Conservation (phyloP, 192 early-diverging fungal species). For the Gaertneriomyces sp. region DNA sequence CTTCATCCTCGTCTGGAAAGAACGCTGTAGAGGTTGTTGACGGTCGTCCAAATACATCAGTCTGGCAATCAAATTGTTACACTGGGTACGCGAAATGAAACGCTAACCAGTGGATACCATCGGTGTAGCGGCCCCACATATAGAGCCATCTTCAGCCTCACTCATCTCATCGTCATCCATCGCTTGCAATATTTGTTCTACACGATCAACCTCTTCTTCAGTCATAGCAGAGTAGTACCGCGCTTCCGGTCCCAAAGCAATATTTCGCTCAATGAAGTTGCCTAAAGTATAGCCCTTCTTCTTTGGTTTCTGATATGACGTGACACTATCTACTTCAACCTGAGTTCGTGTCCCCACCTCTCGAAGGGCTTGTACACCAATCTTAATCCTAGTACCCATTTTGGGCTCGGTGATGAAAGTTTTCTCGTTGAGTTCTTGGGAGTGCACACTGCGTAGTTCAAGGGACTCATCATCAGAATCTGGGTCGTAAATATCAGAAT, state of each 20-base stretch:
- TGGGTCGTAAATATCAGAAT: background rate
- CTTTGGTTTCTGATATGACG: background rate
- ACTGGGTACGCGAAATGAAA: background rate
- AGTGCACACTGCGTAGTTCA: conserved; percentile 44
- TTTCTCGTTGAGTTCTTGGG: conserved; percentile 23
- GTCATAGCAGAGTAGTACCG: conserved; percentile 51
- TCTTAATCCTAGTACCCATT: conserved; percentile 17
- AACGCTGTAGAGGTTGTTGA: conserved; percentile 18
- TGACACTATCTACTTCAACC: background rate
- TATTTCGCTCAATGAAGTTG: conserved; percentile 50
- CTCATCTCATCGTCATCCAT: conserved; percentile 15
- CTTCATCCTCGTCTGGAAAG: conserved; percentile 21
- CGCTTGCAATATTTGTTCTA: conserved; percentile 31
- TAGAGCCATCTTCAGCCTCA: too few species aligned
- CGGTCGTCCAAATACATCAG: background rate
- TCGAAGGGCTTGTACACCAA: conserved; percentile 18
- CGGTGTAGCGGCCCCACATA: too few species aligned
- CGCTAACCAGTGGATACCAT: background rate
- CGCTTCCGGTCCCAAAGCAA: conserved; percentile 46
- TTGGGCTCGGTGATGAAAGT: conserved; percentile 53
- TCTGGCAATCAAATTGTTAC: background rate
- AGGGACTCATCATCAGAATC: conserved; percentile 20
- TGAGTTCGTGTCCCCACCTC: conserved; percentile 4
- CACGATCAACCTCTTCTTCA: conserved; percentile 41
- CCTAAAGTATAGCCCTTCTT: conserved; percentile 41